Evolutionary conservation across 768 basidiomycete genomes (phyloP).

Genomic region (Termitomyces sp.): DNA sequence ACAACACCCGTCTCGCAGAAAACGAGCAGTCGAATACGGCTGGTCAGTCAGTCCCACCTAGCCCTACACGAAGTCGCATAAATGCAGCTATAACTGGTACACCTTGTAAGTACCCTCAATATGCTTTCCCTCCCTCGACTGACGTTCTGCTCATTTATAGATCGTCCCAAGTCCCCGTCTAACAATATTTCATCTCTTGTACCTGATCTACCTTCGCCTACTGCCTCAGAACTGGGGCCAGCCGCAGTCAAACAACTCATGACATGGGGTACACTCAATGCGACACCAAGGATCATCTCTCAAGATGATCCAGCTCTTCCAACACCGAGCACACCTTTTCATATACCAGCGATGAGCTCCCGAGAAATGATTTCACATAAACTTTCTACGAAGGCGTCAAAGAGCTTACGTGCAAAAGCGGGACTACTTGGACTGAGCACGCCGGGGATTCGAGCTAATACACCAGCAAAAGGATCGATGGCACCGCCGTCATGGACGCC

Average conservation of each 20-base stretch:
- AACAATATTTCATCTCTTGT: constrained; percentile 68
- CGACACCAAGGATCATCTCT: constrained; percentile 86
- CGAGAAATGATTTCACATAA: constrained; percentile 80
- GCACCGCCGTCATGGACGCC: constrained; percentile 79
- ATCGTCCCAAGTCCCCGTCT: constrained; percentile 56
- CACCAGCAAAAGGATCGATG: constrained; percentile 53
- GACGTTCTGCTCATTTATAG: constrained; percentile 28
- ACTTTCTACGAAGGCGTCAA: constrained; percentile 77
- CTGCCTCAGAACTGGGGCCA: constrained; percentile 75
- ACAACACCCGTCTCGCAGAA: constrained; percentile 76
- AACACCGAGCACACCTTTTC: constrained; percentile 64
- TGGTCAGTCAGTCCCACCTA: constrained; percentile 60
- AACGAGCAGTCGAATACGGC: constrained; percentile 51
- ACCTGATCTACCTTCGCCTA: constrained; percentile 82
- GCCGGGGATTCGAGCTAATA: constrained; percentile 31
- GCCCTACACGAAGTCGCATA: constrained; percentile 87
- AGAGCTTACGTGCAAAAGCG: constrained; percentile 75
- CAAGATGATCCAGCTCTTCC: constrained; percentile 46
- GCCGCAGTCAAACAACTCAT: constrained; percentile 86
- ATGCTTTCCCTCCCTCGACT: background rate
- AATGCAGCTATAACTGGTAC: constrained; percentile 91
- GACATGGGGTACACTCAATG: constrained; percentile 94
- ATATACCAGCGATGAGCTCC: constrained; percentile 67
- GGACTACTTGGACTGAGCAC: constrained; percentile 46
- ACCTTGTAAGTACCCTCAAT: constrained; percentile 58